Evolutionary conservation across 768 basidiomycete genomes (phyloP).

Genomic region (Polyporus arcularius): DNA sequence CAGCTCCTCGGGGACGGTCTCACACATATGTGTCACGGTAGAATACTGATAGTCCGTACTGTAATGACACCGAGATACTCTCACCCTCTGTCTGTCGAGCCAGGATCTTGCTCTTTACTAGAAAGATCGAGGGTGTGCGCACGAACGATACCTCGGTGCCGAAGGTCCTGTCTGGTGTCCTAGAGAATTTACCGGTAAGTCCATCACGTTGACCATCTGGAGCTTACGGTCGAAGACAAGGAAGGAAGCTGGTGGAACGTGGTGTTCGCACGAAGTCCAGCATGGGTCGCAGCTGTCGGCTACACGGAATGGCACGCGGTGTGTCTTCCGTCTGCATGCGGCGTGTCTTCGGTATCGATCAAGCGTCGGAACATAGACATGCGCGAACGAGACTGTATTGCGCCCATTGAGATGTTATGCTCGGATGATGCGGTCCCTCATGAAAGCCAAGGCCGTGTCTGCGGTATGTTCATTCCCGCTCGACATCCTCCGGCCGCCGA

Average conservation of each 20-base stretch:
- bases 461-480: too few species aligned
- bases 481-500: too few species aligned
- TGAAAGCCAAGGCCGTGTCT: too few species aligned
- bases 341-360: neutral
- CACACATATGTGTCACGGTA: neutral
- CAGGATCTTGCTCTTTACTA: too few species aligned
- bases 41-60: neutral
- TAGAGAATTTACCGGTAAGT: neutral
- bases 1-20: neutral
- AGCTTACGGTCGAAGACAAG: neutral
- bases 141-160: neutral
- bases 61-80: neutral
- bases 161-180: neutral
- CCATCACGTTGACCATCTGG: neutral
- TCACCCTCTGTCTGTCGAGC: neutral
- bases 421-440: too few species aligned
- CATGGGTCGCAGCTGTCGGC: neutral
- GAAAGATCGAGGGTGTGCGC: neutral
- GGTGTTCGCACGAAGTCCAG: neutral
- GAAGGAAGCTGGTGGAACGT: neutral
- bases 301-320: neutral
- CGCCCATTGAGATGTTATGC: too few species aligned
- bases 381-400: neutral
- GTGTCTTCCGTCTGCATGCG: too few species aligned
- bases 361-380: neutral